phyloP scores from a whole-genome alignment of 176 grass and related monocot species.

The Lolium perenne region DNA sequence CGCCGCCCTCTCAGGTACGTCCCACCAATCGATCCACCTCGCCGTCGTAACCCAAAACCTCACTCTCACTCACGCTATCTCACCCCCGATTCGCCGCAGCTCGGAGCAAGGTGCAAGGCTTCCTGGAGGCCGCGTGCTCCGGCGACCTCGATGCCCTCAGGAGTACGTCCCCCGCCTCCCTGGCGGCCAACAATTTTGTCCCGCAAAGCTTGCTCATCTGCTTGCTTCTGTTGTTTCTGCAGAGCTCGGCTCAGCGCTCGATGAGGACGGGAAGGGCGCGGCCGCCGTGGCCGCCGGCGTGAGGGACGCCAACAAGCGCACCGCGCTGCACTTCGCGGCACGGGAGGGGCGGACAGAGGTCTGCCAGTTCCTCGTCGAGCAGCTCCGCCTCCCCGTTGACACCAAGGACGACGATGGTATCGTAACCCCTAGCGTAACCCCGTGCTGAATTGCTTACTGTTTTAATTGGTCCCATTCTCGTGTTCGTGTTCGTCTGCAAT shows the following conservation, averaged over 20 bases:
- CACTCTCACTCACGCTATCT: not conserved
- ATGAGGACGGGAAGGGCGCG: conserved; percentile 76
- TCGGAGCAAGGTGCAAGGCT: conserved; percentile 76
- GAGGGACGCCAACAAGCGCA: conserved; percentile 81
- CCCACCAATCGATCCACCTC: not conserved
- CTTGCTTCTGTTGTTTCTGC: not conserved
- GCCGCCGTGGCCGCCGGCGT: conserved; percentile 61
- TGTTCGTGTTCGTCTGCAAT: not conserved
- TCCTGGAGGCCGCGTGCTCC: conserved; percentile 77
- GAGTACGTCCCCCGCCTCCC: conserved; percentile 38
- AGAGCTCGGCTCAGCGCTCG: conserved; percentile 69
- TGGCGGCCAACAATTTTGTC: not conserved
- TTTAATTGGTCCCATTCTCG: not conserved
- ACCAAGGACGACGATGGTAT: conserved; percentile 85
- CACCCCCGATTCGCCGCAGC: conserved; percentile 37
- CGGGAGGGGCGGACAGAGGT: conserved; percentile 69
- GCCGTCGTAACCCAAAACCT: not conserved
- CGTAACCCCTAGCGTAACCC: not conserved
- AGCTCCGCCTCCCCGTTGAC: conserved; percentile 80
- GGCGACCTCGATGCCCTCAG: conserved; percentile 77
- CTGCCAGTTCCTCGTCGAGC: conserved; percentile 74
- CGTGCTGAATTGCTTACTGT: not conserved
- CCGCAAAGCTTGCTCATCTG: not conserved
- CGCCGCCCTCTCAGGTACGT: conserved; percentile 43
- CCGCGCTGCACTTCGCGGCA: conserved; percentile 87